Evolutionary conservation across 768 basidiomycete genomes (phyloP).

Genomic region (Tephrocybe sp.): DNA sequence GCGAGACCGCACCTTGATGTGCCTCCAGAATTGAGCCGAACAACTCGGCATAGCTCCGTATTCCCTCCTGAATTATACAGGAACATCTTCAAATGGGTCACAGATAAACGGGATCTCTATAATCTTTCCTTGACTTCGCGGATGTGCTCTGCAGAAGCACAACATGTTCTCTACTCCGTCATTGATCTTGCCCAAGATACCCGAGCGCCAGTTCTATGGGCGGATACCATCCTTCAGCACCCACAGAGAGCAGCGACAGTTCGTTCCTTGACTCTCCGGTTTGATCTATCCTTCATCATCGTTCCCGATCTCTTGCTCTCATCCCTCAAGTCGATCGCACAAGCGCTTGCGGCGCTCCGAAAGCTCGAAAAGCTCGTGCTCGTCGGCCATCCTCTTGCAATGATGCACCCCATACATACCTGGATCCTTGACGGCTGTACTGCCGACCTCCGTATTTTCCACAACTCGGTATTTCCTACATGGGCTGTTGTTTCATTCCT

Average conservation of each 20-base stretch:
- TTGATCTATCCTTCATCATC: conserved; percentile 20
- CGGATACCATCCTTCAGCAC: conserved; percentile 14
- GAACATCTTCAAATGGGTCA: conserved; percentile 16
- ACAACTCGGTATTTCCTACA: conserved; percentile 19
- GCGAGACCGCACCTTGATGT: not conserved
- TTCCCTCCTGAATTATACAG: conserved; percentile 18
- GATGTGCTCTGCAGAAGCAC: conserved; percentile 18
- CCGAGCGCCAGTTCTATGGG: conserved; percentile 17
- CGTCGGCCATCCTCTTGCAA: conserved; percentile 18
- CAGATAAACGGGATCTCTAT: conserved; percentile 15
- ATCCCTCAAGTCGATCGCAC: conserved; percentile 16
- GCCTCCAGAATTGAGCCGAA: not conserved
- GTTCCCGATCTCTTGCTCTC: conserved; percentile 17
- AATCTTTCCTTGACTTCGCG: conserved; percentile 17
- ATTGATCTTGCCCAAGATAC: conserved; percentile 18
- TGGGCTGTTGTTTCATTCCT: conserved; percentile 19
- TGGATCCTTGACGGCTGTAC: conserved; percentile 23
- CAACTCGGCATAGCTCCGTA: not conserved
- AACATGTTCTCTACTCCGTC: conserved; percentile 16
- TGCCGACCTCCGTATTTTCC: conserved; percentile 13
- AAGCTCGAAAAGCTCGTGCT: conserved; percentile 16
- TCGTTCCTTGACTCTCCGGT: conserved; percentile 17
- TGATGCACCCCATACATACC: conserved; percentile 21
- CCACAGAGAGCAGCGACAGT: conserved; percentile 14
- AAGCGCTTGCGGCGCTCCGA: conserved; percentile 15